phyloP scores from a whole-genome alignment of 352 stramenopile genomes.

The Pythium coloratum region DNA sequence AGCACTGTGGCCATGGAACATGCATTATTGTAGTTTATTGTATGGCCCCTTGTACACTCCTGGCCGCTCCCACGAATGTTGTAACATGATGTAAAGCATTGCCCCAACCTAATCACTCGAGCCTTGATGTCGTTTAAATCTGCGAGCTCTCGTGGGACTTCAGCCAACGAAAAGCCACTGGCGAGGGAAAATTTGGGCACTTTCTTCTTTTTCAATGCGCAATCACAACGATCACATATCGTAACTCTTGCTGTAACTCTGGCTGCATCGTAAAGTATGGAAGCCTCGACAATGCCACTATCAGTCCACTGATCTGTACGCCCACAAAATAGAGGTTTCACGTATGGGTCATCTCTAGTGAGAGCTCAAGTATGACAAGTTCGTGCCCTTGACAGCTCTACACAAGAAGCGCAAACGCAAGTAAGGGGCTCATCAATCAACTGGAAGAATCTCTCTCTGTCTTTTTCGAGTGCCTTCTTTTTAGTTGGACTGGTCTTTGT shows the following conservation, averaged over 20 bases:
- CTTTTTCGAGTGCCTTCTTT: too few relatives aligned
- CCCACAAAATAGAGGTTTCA: too few relatives aligned
- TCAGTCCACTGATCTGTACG: too few relatives aligned
- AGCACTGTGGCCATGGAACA: background rate
- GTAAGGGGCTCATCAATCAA: too few relatives aligned
- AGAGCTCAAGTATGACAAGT: too few relatives aligned
- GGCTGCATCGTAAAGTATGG: background rate
- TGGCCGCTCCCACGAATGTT: background rate
- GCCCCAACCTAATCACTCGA: background rate
- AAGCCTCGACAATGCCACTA: too few relatives aligned
- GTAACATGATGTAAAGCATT: background rate
- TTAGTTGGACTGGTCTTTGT: too few relatives aligned
- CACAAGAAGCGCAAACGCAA: too few relatives aligned
- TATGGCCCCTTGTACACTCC: background rate
- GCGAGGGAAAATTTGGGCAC: background rate
- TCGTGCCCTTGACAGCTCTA: too few relatives aligned
- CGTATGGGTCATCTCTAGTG: too few relatives aligned
- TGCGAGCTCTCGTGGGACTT: background rate
- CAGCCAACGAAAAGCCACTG: background rate
- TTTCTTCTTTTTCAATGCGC: background rate
- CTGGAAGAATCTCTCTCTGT: too few relatives aligned
- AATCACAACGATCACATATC: background rate
- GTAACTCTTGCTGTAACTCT: background rate
- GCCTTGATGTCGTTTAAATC: background rate
- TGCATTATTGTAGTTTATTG: background rate